Percentiles rank a stretch among this genome's conserved stretches.
These are phyloP conservation scores for Cutaneotrichosporon cavernicola DNA, from an alignment of 1,284 basidiomycete genomes.

Conservation along the genomic window DNA sequence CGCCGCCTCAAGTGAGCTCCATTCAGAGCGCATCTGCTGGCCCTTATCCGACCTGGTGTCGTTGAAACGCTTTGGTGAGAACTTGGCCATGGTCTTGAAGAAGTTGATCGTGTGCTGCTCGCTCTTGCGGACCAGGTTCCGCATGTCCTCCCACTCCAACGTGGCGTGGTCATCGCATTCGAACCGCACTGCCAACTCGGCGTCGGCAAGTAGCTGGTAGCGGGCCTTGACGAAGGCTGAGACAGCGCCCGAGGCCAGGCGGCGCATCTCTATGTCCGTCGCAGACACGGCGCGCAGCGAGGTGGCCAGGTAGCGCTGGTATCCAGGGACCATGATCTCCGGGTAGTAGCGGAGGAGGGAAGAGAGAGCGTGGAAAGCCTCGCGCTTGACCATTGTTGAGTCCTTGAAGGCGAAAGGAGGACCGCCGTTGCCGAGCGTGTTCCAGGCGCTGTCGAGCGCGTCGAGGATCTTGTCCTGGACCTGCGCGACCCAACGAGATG, in stretches of 20 bases:
- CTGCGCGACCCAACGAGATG: slow-evolving; percentile 33
- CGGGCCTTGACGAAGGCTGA: slow-evolving; percentile 40
- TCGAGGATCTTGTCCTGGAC: slow-evolving; percentile 43
- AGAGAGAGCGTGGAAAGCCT: slow-evolving; percentile 41
- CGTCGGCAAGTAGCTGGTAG: slow-evolving; percentile 27
- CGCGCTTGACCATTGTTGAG: slow-evolving; percentile 32
- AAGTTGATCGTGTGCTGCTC: slow-evolving; percentile 38
- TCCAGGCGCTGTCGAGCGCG: slow-evolving; percentile 39
- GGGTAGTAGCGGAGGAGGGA: slow-evolving; percentile 46
- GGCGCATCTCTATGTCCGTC: slow-evolving; percentile 28
- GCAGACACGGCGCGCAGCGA: slow-evolving; percentile 35
- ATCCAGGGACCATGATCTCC: slow-evolving; percentile 38
- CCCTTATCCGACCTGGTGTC: slow-evolving; percentile 11
- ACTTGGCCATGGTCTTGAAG: slow-evolving; percentile 19
- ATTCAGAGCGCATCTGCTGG: slow-evolving; percentile 43
- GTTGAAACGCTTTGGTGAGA: slow-evolving; percentile 1
- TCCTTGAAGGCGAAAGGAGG: slow-evolving; percentile 16
- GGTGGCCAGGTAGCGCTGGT: slow-evolving; percentile 38
- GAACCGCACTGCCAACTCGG: slow-evolving; percentile 6
- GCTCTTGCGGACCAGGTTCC: slow-evolving; percentile 25
- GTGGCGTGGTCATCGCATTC: slow-evolving; percentile 5
- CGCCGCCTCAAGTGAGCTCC: slow-evolving; percentile 32
- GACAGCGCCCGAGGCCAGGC: slow-evolving; percentile 33
- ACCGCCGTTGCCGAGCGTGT: slow-evolving; percentile 25
- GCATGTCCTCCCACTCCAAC: slow-evolving; percentile 30